Evolutionary conservation across 2,329 filamentous ascomycete genomes (phyloP).

Genomic region (Penicillium sp.): DNA sequence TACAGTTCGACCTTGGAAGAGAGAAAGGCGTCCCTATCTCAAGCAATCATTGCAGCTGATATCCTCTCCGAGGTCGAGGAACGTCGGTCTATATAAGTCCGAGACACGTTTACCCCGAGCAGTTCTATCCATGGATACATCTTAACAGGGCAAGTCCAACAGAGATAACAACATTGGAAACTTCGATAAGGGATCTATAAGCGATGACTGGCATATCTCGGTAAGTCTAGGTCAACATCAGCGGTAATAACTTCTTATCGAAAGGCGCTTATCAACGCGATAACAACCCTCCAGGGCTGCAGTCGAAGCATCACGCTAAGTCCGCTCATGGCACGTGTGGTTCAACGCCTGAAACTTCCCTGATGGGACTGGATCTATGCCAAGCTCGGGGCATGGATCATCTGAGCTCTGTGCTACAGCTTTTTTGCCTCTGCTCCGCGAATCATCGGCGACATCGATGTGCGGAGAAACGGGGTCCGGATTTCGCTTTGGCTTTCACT

Average conservation of each 20-base stretch:
- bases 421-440: constrained; percentile 7
- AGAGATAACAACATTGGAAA: neutral
- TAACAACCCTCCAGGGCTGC: neutral
- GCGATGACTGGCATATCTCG: neutral
- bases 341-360: constrained; percentile 30
- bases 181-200: neutral
- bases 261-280: neutral
- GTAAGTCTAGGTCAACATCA: neutral
- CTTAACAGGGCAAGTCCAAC: neutral
- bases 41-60: no score
- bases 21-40: no score
- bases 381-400: constrained; percentile 20
- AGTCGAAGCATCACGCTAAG: neutral
- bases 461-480: constrained; percentile 14
- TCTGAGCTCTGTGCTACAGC: constrained; percentile 6
- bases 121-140: neutral
- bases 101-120: no score
- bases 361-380: constrained; percentile 23
- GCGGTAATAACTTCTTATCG: constrained; percentile 1
- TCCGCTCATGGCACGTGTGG: neutral
- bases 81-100: no score
- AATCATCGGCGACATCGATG: constrained; percentile 14
- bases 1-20: neutral
- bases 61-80: no score
- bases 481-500: constrained; percentile 1